Conservation (phyloP, 169 alveolate genomes). For the Eimeria brunetti region DNA sequence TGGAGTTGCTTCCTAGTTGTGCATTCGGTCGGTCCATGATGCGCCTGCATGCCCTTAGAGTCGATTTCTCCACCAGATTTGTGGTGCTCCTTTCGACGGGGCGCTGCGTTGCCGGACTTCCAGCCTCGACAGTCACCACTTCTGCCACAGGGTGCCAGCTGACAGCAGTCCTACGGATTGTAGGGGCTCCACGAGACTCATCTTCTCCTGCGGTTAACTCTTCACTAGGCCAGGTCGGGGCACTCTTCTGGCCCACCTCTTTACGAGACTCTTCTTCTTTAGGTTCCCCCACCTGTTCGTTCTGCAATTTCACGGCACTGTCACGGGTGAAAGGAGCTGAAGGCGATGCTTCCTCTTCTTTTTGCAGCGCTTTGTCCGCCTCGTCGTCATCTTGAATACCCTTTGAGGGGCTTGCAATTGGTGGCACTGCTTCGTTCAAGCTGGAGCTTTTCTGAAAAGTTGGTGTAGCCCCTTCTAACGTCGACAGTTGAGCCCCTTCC, state of each 20-base stretch:
- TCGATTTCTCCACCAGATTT: not conserved
- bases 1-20: not conserved
- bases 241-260: not conserved
- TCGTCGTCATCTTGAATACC: not conserved
- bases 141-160: constrained; percentile 46
- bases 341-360: not conserved
- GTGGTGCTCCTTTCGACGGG: constrained; percentile 23
- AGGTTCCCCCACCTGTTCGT: not conserved
- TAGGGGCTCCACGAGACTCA: not conserved
- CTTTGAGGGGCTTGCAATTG: not conserved
- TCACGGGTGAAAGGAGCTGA: not conserved
- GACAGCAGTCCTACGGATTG: not conserved
- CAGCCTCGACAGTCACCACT: constrained; percentile 50
- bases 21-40: not conserved
- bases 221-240: not conserved
- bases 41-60: constrained; percentile 12
- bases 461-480: not conserved
- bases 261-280: not conserved
- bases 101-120: not conserved
- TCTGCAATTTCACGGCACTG: not conserved
- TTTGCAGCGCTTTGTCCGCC: not conserved
- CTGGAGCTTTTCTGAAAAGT: not conserved
- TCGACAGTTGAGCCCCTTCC: not conserved
- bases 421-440: not conserved
- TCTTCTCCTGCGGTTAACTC: not conserved